Conservation (phyloP, 495 filamentous ascomycete genomes). For the Neurospora sp. region DNA sequence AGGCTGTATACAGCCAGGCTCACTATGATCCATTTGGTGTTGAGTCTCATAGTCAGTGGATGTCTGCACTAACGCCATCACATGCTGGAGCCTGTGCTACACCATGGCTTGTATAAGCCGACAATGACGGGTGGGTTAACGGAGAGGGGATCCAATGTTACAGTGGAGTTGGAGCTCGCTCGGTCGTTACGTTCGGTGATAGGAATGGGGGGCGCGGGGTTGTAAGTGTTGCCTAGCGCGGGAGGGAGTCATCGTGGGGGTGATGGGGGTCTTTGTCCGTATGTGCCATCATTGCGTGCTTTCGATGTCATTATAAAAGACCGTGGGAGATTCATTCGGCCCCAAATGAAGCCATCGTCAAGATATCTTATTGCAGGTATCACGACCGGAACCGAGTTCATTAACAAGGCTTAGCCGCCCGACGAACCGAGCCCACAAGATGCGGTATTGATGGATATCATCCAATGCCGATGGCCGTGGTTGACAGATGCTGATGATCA, state of each 20-base stretch:
- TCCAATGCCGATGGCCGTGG: neutral
- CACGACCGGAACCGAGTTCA: neutral
- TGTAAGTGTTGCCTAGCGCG: neutral
- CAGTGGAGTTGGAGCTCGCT: neutral
- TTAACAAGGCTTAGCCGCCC: neutral
- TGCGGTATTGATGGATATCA: neutral
- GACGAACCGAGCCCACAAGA: neutral
- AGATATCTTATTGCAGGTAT: neutral
- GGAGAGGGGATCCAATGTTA: neutral
- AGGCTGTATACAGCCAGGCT: neutral
- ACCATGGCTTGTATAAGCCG: neutral
- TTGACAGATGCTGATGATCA: neutral
- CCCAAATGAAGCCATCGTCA: neutral
- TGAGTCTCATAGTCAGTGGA: neutral
- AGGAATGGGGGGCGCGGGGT: neutral
- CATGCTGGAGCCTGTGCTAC: neutral
- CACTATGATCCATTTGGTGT: neutral
- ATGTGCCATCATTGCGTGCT: neutral
- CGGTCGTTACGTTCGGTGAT: neutral
- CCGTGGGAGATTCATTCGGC: neutral
- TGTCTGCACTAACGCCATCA: neutral
- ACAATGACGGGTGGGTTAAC: neutral
- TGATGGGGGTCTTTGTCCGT: neutral
- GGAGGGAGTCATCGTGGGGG: neutral
- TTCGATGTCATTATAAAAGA: neutral